A percentile compares a stretch with the other conserved stretches of the same genome.
These are phyloP conservation scores for Annona squamosa DNA, from an alignment of 164 flowering plant genomes.

Conservation along the genomic window DNA sequence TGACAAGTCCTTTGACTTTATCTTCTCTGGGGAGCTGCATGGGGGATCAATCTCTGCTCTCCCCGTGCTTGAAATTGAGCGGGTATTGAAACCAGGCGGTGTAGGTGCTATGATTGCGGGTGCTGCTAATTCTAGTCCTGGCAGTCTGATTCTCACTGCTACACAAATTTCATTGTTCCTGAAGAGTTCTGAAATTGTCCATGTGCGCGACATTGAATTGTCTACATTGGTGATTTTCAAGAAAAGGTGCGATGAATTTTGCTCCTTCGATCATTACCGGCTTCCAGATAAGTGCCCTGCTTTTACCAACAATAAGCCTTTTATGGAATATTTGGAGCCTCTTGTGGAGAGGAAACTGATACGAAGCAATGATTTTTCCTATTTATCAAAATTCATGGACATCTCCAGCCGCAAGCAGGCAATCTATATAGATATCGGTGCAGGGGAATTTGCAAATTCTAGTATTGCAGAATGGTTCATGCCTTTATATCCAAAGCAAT, in stretches of 20 bases:
- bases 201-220: constrained; percentile 37
- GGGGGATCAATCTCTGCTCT: constrained; percentile 70
- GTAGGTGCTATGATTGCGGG: constrained; percentile 63
- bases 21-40: constrained; percentile 55
- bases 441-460: constrained; percentile 35
- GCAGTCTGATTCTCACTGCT: constrained; percentile 59
- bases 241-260: constrained; percentile 35
- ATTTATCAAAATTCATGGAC: constrained; percentile 50
- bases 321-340: constrained; percentile 50
- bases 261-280: constrained; percentile 33
- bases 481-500: constrained; percentile 38
- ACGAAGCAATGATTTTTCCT: constrained; percentile 22
- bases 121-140: constrained; percentile 21
- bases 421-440: constrained; percentile 67
- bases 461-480: constrained; percentile 37
- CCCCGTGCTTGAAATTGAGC: constrained; percentile 74
- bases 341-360: constrained; percentile 29
- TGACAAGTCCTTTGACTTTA: constrained; percentile 68
- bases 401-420: constrained; percentile 37
- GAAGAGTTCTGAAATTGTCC: constrained; percentile 54
- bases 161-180: constrained; percentile 59
- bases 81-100: constrained; percentile 72
- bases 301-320: constrained; percentile 38
- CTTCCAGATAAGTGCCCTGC: constrained; percentile 65
- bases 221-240: constrained; percentile 59